These are phyloP conservation scores for Chlamydomonas reinhardtii DNA, from an alignment of 163 green algal species.

Conservation along the genomic window DNA sequence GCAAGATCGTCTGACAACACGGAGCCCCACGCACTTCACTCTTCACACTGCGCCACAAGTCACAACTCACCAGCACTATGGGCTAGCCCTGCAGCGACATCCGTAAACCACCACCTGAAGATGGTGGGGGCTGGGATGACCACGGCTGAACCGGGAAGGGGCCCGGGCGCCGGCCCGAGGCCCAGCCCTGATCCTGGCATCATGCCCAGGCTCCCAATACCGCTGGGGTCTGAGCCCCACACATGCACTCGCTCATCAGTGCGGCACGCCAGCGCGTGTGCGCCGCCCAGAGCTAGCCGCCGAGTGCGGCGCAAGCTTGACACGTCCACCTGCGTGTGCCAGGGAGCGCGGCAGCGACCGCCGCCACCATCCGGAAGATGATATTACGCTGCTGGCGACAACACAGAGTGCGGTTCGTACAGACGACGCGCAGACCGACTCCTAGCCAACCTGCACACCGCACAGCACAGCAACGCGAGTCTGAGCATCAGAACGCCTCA, in stretches of 20 bases:
- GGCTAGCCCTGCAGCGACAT: neutral
- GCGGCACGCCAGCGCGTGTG: neutral
- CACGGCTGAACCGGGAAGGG: neutral
- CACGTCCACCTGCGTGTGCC: neutral
- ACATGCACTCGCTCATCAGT: conserved; percentile 1
- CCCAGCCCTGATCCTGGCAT: neutral
- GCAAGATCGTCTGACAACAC: no score
- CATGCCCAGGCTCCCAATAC: neutral
- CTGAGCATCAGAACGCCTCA: no score
- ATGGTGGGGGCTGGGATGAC: neutral
- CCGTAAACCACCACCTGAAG: conserved; percentile 5
- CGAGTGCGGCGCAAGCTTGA: neutral
- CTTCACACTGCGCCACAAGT: no score
- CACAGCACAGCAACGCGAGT: neutral
- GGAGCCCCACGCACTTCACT: no score
- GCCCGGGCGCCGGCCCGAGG: neutral
- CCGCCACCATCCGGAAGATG: no score
- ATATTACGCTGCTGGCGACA: no score
- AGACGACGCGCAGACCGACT: no score
- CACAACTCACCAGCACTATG: neutral
- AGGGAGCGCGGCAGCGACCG: neutral
- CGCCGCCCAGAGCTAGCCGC: neutral
- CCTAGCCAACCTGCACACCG: no score
- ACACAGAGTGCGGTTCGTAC: no score
- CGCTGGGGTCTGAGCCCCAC: neutral